A percentile compares a stretch with the other conserved stretches of the same genome.
Evolutionary conservation across 1,284 basidiomycete species (phyloP).

Genomic region (Cystobasidium sp.): DNA sequence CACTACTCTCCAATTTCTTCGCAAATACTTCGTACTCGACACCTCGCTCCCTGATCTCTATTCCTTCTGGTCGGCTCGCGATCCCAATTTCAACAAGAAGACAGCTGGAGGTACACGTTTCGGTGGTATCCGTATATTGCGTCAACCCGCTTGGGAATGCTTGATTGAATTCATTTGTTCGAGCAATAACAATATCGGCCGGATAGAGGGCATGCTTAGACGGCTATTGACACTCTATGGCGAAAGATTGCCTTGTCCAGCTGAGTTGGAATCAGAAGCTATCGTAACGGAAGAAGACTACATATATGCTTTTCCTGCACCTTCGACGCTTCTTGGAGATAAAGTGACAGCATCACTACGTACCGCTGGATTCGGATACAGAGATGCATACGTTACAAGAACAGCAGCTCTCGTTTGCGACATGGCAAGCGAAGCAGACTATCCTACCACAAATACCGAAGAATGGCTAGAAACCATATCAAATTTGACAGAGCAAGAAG

Average conservation of each 20-base stretch:
- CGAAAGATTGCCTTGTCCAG: constrained; percentile 47
- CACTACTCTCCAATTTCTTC: constrained; percentile 74
- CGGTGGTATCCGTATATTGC: constrained; percentile 68
- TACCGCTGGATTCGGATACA: constrained; percentile 89
- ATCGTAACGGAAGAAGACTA: constrained; percentile 51
- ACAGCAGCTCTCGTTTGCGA: constrained; percentile 74
- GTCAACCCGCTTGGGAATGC: constrained; percentile 96
- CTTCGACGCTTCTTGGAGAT: constrained; percentile 67
- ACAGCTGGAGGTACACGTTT: constrained; percentile 67
- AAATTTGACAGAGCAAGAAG: constrained; percentile 66
- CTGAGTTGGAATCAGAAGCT: constrained; percentile 39
- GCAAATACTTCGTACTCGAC: constrained; percentile 87
- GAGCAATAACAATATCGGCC: constrained; percentile 92
- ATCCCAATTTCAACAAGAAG: constrained; percentile 72
- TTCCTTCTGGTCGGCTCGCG: constrained; percentile 71
- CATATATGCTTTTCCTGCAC: constrained; percentile 86
- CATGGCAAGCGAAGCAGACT: constrained; percentile 58
- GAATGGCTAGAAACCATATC: constrained; percentile 63
- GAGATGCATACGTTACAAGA: constrained; percentile 84
- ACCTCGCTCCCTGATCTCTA: constrained; percentile 77
- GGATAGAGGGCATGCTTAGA: constrained; percentile 88
- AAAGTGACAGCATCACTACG: constrained; percentile 73
- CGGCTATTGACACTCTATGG: constrained; percentile 51
- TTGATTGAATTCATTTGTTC: constrained; percentile 96
- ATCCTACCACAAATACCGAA: constrained; percentile 48